These are phyloP conservation scores for Ananas comosus DNA, from an alignment of 176 grass and related monocot species.

Conservation along the genomic window DNA sequence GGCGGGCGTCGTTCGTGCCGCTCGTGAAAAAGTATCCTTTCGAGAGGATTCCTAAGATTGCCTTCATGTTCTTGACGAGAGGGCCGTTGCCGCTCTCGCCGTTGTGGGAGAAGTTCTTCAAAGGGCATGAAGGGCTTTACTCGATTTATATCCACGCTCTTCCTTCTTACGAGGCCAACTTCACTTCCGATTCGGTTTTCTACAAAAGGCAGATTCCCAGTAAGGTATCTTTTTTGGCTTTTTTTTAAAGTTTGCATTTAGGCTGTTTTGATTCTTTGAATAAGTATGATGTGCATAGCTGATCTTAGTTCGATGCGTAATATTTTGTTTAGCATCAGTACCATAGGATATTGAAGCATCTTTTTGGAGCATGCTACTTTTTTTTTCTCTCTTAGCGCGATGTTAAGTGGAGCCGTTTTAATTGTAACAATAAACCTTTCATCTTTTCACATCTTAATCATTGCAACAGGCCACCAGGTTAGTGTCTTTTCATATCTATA, in stretches of 20 bases:
- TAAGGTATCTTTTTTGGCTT: slow-evolving; percentile 40
- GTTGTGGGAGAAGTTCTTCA: slow-evolving; percentile 80
- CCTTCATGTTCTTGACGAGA: slow-evolving; percentile 95
- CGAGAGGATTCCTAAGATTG: slow-evolving; percentile 57
- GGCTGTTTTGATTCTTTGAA: neutral
- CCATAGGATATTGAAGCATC: too few species aligned
- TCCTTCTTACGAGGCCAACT: slow-evolving; percentile 65
- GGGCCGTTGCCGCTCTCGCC: slow-evolving; percentile 72
- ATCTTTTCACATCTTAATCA: too few species aligned
- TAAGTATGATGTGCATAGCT: neutral
- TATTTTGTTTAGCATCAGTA: too few species aligned
- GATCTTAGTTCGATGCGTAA: too few species aligned
- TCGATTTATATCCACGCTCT: slow-evolving; percentile 75
- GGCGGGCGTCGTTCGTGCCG: slow-evolving; percentile 78
- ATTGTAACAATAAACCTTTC: too few species aligned
- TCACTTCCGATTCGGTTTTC: slow-evolving; percentile 65
- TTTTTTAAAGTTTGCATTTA: neutral
- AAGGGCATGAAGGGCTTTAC: slow-evolving; percentile 63
- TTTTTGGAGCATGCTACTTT: too few species aligned
- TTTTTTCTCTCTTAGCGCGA: too few species aligned
- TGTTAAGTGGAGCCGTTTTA: too few species aligned
- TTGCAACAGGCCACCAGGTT: too few species aligned
- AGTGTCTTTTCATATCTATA: too few species aligned
- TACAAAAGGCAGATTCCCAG: slow-evolving; percentile 67
- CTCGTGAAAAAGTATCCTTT: slow-evolving; percentile 54